Evolutionary conservation across 495 filamentous ascomycete species (phyloP).

Genomic region (Achaetomiella virescens): DNA sequence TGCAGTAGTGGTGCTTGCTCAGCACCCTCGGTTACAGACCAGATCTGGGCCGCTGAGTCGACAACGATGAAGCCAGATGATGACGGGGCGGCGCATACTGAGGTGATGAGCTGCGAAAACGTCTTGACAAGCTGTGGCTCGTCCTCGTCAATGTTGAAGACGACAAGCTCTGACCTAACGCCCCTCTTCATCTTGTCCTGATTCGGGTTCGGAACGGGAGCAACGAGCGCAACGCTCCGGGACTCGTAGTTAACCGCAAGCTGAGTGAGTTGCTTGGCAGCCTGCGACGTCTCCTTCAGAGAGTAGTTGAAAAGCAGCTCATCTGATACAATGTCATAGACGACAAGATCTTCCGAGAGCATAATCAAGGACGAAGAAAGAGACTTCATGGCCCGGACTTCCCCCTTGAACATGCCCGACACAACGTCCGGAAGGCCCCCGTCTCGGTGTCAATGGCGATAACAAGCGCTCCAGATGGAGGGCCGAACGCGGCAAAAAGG

Average conservation of each 20-base stretch:
- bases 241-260: slow-evolving; percentile 54
- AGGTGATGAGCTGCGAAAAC: slow-evolving; percentile 45
- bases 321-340: slow-evolving; percentile 62
- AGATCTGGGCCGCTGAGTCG: slow-evolving; percentile 53
- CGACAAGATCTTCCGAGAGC: slow-evolving; percentile 54
- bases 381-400: slow-evolving; percentile 51
- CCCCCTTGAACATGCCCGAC: slow-evolving; percentile 48
- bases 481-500: slow-evolving; percentile 54
- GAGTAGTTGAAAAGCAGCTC: slow-evolving; percentile 48
- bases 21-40: slow-evolving; percentile 44
- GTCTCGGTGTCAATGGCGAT: slow-evolving; percentile 53
- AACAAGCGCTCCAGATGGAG: slow-evolving; percentile 42
- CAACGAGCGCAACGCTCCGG: slow-evolving; percentile 52
- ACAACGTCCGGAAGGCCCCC: slow-evolving; percentile 50
- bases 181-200: slow-evolving; percentile 24
- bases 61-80: slow-evolving; percentile 57
- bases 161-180: slow-evolving; percentile 42
- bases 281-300: slow-evolving; percentile 25
- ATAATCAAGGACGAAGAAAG: slow-evolving; percentile 56
- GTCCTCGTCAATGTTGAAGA: slow-evolving; percentile 48
- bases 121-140: slow-evolving; percentile 45
- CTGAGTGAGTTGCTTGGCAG: slow-evolving; percentile 44
- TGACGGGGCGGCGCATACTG: slow-evolving; percentile 45
- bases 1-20: slow-evolving; percentile 45
- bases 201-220: slow-evolving; percentile 32